Evolutionary conservation across 2,329 filamentous ascomycete species (phyloP).

Genomic region (Nigrospora sphaerica): DNA sequence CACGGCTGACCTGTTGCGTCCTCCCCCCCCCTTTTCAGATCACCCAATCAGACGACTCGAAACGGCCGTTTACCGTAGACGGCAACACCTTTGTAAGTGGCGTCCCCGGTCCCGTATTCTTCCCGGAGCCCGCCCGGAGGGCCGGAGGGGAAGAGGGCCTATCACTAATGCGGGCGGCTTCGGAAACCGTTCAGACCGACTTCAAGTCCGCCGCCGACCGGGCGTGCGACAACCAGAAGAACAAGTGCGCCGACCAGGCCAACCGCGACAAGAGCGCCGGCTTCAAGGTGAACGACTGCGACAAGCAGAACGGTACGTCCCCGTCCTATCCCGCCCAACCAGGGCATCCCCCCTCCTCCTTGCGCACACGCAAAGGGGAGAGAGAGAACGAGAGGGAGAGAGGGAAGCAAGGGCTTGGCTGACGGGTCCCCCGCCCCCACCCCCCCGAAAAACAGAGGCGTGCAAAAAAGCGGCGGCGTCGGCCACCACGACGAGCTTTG

Average conservation of each 20-base stretch:
- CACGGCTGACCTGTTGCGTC: background rate
- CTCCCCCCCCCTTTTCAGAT: conserved; percentile 25
- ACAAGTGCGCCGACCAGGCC: conserved; percentile 34
- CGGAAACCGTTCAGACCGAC: conserved; percentile 25
- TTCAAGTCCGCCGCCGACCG: conserved; percentile 33
- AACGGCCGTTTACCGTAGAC: conserved; percentile 33
- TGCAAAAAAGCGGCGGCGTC: conserved; percentile 28
- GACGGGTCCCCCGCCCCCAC: too few species aligned
- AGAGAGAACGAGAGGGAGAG: too few species aligned
- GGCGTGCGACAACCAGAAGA: conserved; percentile 42
- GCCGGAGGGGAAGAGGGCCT: too few species aligned
- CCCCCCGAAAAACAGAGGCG: conserved; percentile 22
- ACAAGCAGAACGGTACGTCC: conserved; percentile 32
- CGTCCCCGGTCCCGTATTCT: background rate
- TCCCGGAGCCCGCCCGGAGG: background rate
- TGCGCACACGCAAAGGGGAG: too few species aligned
- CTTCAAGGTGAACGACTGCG: conserved; percentile 36
- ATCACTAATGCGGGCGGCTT: background rate
- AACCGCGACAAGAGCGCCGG: conserved; percentile 23
- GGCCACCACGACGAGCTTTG: conserved; percentile 22
- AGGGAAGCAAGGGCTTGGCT: too few species aligned
- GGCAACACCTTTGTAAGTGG: conserved; percentile 36
- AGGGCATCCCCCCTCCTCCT: too few species aligned
- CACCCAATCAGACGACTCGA: conserved; percentile 28
- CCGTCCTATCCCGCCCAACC: background rate